Conservation (phyloP, 371 early-diverging fungal species). For the Furculomyces boomerangus region DNA sequence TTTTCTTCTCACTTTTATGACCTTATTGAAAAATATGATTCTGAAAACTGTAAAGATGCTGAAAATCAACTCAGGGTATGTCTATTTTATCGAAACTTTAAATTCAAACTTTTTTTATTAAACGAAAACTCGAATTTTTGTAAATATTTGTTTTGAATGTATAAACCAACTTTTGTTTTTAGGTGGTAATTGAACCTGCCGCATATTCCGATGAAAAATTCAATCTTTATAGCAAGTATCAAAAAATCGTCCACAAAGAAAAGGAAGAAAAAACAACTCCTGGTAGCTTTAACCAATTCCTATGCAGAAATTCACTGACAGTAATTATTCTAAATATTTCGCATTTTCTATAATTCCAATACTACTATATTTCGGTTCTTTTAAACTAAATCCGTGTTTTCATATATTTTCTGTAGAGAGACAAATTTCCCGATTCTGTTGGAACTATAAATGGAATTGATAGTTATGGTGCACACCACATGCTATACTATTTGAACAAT, state of each 20-base stretch:
- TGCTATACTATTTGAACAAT: constrained; percentile 60
- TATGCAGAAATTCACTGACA: constrained; percentile 55
- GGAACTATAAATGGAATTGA: neutral
- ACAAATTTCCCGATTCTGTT: too few relatives aligned
- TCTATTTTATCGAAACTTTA: too few relatives aligned
- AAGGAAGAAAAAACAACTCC: constrained; percentile 28
- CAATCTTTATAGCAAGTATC: constrained; percentile 60
- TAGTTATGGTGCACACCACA: constrained; percentile 66
- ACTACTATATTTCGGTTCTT: neutral
- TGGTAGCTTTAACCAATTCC: constrained; percentile 40
- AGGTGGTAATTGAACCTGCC: constrained; percentile 30
- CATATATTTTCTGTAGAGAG: too few relatives aligned
- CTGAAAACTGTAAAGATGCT: neutral
- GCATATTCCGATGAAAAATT: constrained; percentile 52
- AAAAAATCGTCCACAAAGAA: constrained; percentile 59
- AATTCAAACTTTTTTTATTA: too few relatives aligned
- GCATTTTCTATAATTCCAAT: neutral
- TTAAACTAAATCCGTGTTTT: too few relatives aligned
- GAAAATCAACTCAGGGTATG: constrained; percentile 1
- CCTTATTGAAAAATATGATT: too few relatives aligned
- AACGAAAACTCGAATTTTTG: too few relatives aligned
- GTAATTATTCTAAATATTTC: constrained; percentile 10
- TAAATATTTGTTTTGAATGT: too few relatives aligned
- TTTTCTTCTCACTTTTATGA: too few relatives aligned
- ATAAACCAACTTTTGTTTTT: too few relatives aligned